Evolutionary conservation across 163 green algal genomes (phyloP).

Genomic region (Chlamydomonas reinhardtii): DNA sequence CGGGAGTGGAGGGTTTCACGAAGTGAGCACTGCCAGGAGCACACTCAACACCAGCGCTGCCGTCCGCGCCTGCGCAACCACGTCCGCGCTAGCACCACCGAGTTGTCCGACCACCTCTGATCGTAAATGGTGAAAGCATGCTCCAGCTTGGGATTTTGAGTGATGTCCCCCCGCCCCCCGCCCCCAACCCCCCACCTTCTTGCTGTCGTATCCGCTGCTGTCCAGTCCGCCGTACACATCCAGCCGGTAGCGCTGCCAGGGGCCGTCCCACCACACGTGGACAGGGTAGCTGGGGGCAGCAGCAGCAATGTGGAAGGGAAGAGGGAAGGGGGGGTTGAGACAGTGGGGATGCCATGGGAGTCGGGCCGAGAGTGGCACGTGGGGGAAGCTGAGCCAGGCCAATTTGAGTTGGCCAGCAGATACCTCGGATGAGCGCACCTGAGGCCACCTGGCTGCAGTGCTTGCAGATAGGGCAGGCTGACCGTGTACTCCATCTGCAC

Average conservation of each 20-base stretch:
- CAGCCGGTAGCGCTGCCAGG: conserved; percentile 24
- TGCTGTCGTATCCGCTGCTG: conserved; percentile 25
- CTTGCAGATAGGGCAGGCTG: conserved; percentile 59
- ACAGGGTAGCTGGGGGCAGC: conserved; percentile 49
- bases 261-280: conserved; percentile 57
- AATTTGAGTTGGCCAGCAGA: not conserved
- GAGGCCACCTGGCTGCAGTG: conserved; percentile 51
- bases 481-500: conserved; percentile 62
- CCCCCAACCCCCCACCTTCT: not conserved
- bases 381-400: no score
- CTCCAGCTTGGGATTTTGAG: no score
- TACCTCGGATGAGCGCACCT: conserved; percentile 34
- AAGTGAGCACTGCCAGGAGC: not conserved
- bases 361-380: no score
- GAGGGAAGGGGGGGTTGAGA: not conserved
- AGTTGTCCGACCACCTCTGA: no score
- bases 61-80: no score
- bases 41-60: no score
- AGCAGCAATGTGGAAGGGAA: not conserved
- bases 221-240: conserved; percentile 59
- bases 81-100: no score
- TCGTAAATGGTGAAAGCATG: no score
- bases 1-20: not conserved
- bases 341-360: not conserved
- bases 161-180: not conserved